Evolutionary conservation across 768 basidiomycete species (phyloP), one percentile per base, ranked within the genome.

Genomic region (Termitomyces sp.): DNA sequence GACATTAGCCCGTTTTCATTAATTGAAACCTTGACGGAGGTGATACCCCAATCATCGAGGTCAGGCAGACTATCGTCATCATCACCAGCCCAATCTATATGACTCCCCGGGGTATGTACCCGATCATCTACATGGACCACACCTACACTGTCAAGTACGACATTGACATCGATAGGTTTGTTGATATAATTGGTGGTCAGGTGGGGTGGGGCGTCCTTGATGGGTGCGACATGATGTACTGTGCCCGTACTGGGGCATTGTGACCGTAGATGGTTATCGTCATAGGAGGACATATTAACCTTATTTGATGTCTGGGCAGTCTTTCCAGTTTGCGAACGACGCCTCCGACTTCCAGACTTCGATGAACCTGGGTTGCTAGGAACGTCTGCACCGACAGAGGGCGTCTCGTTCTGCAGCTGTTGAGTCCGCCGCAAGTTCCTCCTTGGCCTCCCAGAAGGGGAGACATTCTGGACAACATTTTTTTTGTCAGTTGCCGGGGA

Each of bases 51-150:
- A 66, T 94, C 92, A 67, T 93, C 83, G 27, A 94, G 76, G 70
- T 91, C 89, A 5, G 92, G 91, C 2, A 94, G 74, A 60, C 81
- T 85, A 64, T 88, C 87, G 61, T 93, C 90, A 56, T 94, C 91
- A 62, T 92, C 90, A 36, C 87, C 87, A 42, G 92, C 92, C 92
- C 92, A 94, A 70, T 93, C 90, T 57, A 92, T 87, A 61, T 92
- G 90, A 57, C 84, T 88, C 34, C 85, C 87, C 14, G 88, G 88
- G 1, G 88, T 87, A 16, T 80, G 73, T 13, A 88, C 85, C 44
- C 87, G 74, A 64, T 83, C 76, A 53, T 82, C 76, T 83, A 90
- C 88, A 9, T 88, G 87, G 7, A 84, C 82, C 9, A 88, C 84
- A 48, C 88, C 76, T 12, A 89, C 85, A 52, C 83, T 87, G 66